These are phyloP conservation scores for Endocladia muricata DNA, from an alignment of 31 red algal species.

Conservation along the genomic window DNA sequence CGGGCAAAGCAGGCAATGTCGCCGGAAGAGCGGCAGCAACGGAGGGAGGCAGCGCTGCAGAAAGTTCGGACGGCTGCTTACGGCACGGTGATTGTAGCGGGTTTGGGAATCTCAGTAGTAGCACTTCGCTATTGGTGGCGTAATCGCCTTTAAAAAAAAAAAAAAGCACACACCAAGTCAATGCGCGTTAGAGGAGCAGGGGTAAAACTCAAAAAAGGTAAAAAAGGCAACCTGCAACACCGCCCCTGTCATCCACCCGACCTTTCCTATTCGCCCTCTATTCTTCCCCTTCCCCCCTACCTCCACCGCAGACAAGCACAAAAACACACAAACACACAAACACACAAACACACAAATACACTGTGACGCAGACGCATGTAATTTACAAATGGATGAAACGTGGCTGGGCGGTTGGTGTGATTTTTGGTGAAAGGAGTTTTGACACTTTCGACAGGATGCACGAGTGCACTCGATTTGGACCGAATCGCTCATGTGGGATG, in stretches of 20 bases:
- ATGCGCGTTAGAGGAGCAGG: neutral
- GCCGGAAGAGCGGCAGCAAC: conserved; percentile 55
- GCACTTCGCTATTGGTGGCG: conserved; percentile 59
- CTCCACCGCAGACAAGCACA: neutral
- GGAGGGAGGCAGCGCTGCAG: conserved; percentile 47
- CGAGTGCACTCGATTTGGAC: neutral
- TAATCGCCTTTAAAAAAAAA: conserved; percentile 45
- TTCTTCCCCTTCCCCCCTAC: neutral
- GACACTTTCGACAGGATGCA: neutral
- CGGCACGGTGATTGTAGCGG: conserved; percentile 6
- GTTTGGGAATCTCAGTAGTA: conserved; percentile 19
- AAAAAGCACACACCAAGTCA: neutral
- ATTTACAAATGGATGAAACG: no score
- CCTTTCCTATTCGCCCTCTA: neutral
- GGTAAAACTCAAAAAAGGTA: neutral
- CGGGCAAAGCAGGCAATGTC: conserved; percentile 23
- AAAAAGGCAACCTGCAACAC: neutral
- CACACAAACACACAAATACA: no score
- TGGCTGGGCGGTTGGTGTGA: no score
- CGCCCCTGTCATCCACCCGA: neutral
- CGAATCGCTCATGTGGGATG: neutral
- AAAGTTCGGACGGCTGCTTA: conserved; percentile 27
- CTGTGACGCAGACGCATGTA: no score
- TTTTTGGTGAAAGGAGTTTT: no score
- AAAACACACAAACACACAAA: no score